Evolutionary conservation across 1,139 yeast species (phyloP), one percentile per base, ranked within the genome.

Genomic region (Suhomyces guaymorum): DNA sequence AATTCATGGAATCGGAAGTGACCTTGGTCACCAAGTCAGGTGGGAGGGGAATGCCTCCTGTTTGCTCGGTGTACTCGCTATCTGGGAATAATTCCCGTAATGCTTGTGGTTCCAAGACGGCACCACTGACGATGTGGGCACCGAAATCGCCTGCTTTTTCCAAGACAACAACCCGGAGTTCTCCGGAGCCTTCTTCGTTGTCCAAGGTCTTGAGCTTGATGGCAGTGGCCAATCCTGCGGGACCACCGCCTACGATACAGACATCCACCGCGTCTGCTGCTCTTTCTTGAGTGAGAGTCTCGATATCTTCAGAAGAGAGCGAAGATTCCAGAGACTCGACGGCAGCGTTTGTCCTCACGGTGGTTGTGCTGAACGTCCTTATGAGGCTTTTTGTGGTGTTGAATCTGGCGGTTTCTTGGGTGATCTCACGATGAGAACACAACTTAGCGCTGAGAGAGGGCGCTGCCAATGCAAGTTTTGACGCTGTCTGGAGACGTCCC

Each of bases 161-260:
- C 35, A 92, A 68, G 1, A 92, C 90, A 11, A 92, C 82, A 29
- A 92, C 95, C 40, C 98, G 70, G 34, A 85, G 61, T 30, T 83
- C 84, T 6, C 85, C 87, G 12, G 63, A 56, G 3, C 86, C 92
- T 11, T 73, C 60, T 47, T 80, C 84, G 32, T 70, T 66, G 53
- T 92, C 97, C 29, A 90, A 64, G 54, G 88, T 96, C 57, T 92
- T 92, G 48, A 89, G 66, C 46, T 77, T 75, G 44, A 92, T 92
- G 10, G 97, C 98, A 1, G 98, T 83, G 1, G 96, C 92, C 37
- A 92, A 69, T 8, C 98, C 98, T 1, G 97, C 95, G 4, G 97
- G 97, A 0, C 98, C 98, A 26, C 95, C 98, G 24, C 98, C 98
- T 1, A 92, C 96, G 31, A 92, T 88, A 52, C 95, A 86, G 13